These are phyloP conservation scores for Biscogniauxia marginata DNA, from an alignment of 2,329 filamentous ascomycete species.

Conservation along the genomic window DNA sequence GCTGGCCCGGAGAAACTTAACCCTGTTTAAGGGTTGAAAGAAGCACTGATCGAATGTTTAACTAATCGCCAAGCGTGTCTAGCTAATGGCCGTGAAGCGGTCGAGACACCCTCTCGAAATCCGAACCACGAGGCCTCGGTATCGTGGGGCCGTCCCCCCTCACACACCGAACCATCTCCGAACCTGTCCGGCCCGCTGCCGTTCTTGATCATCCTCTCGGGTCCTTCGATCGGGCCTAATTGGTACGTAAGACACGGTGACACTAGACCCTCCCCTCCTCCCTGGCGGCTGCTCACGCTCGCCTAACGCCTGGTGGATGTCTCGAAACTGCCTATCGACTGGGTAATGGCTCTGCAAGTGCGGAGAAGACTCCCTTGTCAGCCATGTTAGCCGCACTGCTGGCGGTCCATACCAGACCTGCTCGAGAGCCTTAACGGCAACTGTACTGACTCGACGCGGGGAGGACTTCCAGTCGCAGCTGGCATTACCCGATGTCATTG, in stretches of 20 bases:
- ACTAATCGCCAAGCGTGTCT: background rate
- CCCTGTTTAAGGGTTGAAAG: background rate
- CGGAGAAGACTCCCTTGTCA: conserved; percentile 8
- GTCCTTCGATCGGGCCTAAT: conserved; percentile 13
- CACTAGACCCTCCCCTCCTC: background rate
- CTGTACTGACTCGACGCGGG: background rate
- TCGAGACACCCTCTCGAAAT: background rate
- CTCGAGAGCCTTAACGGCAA: background rate
- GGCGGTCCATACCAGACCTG: background rate
- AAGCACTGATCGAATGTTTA: background rate
- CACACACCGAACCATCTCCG: conserved; percentile 22
- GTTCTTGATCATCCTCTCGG: conserved; percentile 15
- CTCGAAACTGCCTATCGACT: background rate
- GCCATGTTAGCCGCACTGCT: background rate
- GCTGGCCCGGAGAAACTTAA: background rate
- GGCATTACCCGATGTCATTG: conserved; percentile 16
- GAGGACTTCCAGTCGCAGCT: conserved; percentile 4
- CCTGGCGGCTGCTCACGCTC: background rate
- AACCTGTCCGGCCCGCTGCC: conserved; percentile 19
- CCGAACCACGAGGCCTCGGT: background rate
- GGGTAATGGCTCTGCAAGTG: conserved; percentile 2
- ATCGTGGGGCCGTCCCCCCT: conserved; percentile 2
- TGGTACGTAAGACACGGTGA: conserved; percentile 6
- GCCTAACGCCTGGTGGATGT: background rate
- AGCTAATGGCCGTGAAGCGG: too few species aligned